Percentiles rank a stretch among this genome's conserved stretches.
Evolutionary conservation across 805 yeast genomes (phyloP).

Genomic region (Pichia paraexigua): DNA sequence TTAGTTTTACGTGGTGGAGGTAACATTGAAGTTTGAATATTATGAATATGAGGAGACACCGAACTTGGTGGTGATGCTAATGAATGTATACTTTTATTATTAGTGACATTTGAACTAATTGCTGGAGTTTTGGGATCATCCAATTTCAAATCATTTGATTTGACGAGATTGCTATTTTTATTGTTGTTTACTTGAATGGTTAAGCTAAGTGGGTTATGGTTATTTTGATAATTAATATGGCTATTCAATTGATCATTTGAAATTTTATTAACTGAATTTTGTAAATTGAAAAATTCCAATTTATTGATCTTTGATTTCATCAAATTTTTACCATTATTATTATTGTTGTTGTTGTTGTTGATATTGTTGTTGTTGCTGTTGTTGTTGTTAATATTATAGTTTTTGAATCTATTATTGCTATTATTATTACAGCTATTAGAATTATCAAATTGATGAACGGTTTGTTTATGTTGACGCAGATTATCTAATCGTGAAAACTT

Average conservation of each 20-base stretch:
- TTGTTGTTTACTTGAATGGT: neutral
- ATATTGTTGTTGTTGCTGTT: neutral
- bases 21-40: constrained; percentile 15
- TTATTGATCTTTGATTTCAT: neutral
- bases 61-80: constrained; percentile 7
- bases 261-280: neutral
- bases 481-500: constrained; percentile 80
- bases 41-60: constrained; percentile 5
- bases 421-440: constrained; percentile 1
- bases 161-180: neutral
- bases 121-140: constrained; percentile 4
- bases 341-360: neutral
- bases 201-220: neutral
- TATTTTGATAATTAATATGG: neutral
- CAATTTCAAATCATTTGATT: neutral
- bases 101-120: neutral
- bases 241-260: neutral
- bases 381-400: neutral
- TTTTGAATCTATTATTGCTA: neutral
- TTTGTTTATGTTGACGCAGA: constrained; percentile 83
- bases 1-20: constrained; percentile 26
- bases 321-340: neutral
- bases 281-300: neutral
- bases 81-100: neutral
- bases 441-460: constrained; percentile 57